phyloP scores from a whole-genome alignment of 2,329 filamentous ascomycete species.

The Ophiostoma sp. region DNA sequence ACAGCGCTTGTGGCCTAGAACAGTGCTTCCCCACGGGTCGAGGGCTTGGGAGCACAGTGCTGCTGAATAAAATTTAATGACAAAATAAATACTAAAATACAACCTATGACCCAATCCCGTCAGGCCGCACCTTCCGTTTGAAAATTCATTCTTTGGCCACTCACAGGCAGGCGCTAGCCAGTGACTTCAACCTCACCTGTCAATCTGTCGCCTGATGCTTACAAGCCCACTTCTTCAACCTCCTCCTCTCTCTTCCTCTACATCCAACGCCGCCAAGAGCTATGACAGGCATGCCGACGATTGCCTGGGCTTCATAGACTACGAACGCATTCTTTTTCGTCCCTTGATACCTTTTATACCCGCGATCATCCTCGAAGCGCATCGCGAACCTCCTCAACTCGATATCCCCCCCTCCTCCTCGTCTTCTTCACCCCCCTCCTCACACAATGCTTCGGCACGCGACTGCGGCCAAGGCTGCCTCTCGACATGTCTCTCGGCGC shows the following conservation, averaged over 20 bases:
- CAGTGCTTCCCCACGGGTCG: background rate
- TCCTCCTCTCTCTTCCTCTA: background rate
- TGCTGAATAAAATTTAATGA: background rate
- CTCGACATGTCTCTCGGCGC: slow-evolving; percentile 15
- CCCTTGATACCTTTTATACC: background rate
- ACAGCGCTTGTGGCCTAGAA: background rate
- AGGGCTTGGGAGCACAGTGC: background rate
- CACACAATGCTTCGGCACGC: slow-evolving; percentile 23
- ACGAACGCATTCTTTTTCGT: background rate
- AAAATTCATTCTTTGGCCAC: slow-evolving; percentile 23
- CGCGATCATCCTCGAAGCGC: background rate
- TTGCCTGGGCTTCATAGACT: slow-evolving; percentile 24
- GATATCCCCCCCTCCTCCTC: background rate
- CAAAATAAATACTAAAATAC: slow-evolving; percentile 3
- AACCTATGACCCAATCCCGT: background rate
- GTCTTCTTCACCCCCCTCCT: no score
- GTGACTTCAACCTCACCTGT: slow-evolving; percentile 18
- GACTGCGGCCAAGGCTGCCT: slow-evolving; percentile 17
- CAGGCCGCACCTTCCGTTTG: slow-evolving; percentile 20
- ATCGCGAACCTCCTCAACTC: background rate
- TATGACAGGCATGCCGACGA: slow-evolving; percentile 28
- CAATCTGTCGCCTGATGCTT: slow-evolving; percentile 5
- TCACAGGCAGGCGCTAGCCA: slow-evolving; percentile 20
- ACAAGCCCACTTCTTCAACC: background rate
- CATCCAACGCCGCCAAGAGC: slow-evolving; percentile 16